phyloP scores from a whole-genome alignment of 805 yeast genomes.

The Metschnikowia baotianmanensis region DNA sequence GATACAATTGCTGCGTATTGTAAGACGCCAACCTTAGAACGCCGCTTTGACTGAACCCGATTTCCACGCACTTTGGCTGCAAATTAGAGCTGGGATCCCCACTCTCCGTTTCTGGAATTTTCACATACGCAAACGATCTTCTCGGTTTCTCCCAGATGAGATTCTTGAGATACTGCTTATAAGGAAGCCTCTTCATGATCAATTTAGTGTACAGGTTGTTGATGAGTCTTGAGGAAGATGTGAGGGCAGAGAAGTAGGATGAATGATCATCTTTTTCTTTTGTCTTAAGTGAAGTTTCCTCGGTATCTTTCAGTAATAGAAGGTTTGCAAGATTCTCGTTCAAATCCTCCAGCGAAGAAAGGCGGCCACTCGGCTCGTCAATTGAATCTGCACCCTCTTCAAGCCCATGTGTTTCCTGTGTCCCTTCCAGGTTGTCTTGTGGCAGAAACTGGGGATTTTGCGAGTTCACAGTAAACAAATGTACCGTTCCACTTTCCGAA shows the following conservation, averaged over 20 bases:
- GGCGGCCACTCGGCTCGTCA: constrained; percentile 22
- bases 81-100: background rate
- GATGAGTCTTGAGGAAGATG: constrained; percentile 27
- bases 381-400: constrained; percentile 16
- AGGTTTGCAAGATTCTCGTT: constrained; percentile 43
- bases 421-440: background rate
- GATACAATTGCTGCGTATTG: constrained; percentile 38
- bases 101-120: constrained; percentile 31
- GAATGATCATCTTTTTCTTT: constrained; percentile 12
- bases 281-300: constrained; percentile 4
- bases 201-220: constrained; percentile 38
- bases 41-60: constrained; percentile 35
- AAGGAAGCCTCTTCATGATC: constrained; percentile 39
- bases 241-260: constrained; percentile 22
- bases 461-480: constrained; percentile 29
- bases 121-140: constrained; percentile 42
- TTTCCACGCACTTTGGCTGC: constrained; percentile 27
- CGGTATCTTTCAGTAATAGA: constrained; percentile 24
- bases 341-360: constrained; percentile 37
- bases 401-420: constrained; percentile 9
- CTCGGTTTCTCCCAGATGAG: constrained; percentile 43
- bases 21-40: constrained; percentile 38
- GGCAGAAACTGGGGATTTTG: background rate
- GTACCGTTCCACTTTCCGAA: constrained; percentile 41
- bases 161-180: constrained; percentile 39